A percentile compares a stretch with the other conserved stretches of the same genome.
phyloP scores from a whole-genome alignment of 768 basidiomycete species.

The Strobilomyces confusus region DNA sequence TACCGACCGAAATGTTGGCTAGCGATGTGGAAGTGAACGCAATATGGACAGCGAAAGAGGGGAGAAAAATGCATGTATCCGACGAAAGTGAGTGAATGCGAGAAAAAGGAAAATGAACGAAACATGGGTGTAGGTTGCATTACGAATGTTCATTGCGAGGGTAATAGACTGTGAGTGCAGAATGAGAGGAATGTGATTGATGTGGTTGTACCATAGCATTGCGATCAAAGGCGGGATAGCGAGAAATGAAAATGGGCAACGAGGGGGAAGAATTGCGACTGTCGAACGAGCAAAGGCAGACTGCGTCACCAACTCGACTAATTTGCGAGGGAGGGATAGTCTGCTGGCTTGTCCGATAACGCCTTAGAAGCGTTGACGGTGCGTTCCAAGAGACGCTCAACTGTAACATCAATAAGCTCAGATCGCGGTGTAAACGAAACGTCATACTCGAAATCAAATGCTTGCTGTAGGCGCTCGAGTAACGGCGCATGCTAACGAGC shows the following conservation, averaged over 20 bases:
- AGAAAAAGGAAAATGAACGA: no score
- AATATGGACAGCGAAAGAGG: constrained; percentile 32
- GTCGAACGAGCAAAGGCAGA: constrained; percentile 5
- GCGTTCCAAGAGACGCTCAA: constrained; percentile 67
- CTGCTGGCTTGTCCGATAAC: constrained; percentile 26
- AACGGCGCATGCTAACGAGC: constrained; percentile 64
- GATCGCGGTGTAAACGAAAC: not conserved
- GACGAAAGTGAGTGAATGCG: constrained; percentile 20
- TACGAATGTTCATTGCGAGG: constrained; percentile 36
- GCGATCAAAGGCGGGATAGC: constrained; percentile 25
- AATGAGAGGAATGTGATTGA: constrained; percentile 25
- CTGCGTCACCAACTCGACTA: constrained; percentile 19
- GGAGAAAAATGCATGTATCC: constrained; percentile 24
- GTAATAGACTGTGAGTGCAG: constrained; percentile 31
- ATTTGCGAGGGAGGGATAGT: constrained; percentile 28
- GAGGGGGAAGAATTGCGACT: constrained; percentile 4
- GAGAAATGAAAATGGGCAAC: constrained; percentile 1
- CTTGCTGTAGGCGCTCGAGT: constrained; percentile 71
- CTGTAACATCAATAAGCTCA: constrained; percentile 33
- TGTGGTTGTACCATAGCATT: constrained; percentile 36
- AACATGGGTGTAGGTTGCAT: constrained; percentile 29
- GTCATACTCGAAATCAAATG: constrained; percentile 75
- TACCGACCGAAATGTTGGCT: constrained; percentile 3
- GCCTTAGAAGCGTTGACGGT: constrained; percentile 30
- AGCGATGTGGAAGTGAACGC: constrained; percentile 13